Conservation (phyloP, 2,329 filamentous ascomycete genomes). For the Fusarium virguliforme region DNA sequence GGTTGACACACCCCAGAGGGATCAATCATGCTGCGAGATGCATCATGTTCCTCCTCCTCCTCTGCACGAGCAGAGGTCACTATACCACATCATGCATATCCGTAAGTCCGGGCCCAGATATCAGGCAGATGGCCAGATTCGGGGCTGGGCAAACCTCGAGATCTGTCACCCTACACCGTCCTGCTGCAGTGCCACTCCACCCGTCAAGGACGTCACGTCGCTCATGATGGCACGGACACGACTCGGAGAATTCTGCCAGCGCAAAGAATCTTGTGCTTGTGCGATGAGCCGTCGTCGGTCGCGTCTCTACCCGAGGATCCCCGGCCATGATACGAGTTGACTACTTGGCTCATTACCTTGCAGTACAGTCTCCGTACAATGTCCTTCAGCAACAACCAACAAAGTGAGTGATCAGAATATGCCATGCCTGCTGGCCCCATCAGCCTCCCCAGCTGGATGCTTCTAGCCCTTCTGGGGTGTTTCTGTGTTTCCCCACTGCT, state of each 20-base stretch:
- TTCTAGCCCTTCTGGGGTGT: conserved; percentile 24
- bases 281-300: conserved; percentile 29
- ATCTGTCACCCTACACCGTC: conserved; percentile 1
- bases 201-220: conserved; percentile 30
- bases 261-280: conserved; percentile 43
- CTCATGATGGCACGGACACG: conserved; percentile 39
- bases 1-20: not conserved
- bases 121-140: conserved; percentile 4
- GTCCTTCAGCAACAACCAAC: not conserved
- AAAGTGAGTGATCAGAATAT: conserved; percentile 10
- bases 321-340: conserved; percentile 16
- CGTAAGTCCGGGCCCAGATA: conserved; percentile 3
- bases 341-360: conserved; percentile 11
- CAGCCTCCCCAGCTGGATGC: conserved; percentile 18
- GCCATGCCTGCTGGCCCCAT: conserved; percentile 8
- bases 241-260: conserved; percentile 51
- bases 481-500: conserved; percentile 27
- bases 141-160: conserved; percentile 6
- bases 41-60: too few relatives aligned
- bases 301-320: conserved; percentile 30
- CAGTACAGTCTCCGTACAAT: not conserved
- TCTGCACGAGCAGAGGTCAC: too few relatives aligned
- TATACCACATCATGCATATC: too few relatives aligned
- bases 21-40: too few relatives aligned
- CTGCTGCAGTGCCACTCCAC: conserved; percentile 28